Conservation (phyloP, 441 rosid genomes). For the Pelargonium australe region DNA sequence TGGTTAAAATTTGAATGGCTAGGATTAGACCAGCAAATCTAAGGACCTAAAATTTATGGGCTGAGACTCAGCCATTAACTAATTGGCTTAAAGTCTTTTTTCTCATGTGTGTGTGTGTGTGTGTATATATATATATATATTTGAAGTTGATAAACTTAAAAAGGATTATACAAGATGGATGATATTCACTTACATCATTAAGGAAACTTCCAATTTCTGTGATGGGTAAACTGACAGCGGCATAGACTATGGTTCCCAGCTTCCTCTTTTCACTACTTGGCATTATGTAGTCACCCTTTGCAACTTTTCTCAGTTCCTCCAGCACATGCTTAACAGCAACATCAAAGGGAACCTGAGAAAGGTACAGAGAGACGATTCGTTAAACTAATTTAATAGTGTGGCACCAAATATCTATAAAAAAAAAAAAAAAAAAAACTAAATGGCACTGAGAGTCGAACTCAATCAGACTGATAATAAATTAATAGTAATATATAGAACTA, state of each 20-base stretch:
- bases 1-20: no score
- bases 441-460: background rate
- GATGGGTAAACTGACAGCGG: constrained; percentile 66
- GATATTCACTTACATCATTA: constrained; percentile 40
- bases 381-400: background rate
- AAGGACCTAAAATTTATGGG: no score
- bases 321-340: constrained; percentile 55
- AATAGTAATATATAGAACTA: background rate
- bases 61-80: no score
- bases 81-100: no score
- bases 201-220: constrained; percentile 49
- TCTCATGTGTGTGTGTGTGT: no score
- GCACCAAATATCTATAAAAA: constrained; percentile 8
- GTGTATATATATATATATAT: no score
- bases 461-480: background rate
- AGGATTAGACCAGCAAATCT: no score
- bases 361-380: background rate
- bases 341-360: constrained; percentile 70
- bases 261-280: constrained; percentile 64
- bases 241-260: constrained; percentile 63
- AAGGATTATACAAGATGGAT: background rate
- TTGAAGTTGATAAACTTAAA: background rate
- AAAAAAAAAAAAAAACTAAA: no score
- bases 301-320: constrained; percentile 63
- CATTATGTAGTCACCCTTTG: constrained; percentile 56